Conservation (phyloP, 441 rosid genomes). For the Melianthus villosus region DNA sequence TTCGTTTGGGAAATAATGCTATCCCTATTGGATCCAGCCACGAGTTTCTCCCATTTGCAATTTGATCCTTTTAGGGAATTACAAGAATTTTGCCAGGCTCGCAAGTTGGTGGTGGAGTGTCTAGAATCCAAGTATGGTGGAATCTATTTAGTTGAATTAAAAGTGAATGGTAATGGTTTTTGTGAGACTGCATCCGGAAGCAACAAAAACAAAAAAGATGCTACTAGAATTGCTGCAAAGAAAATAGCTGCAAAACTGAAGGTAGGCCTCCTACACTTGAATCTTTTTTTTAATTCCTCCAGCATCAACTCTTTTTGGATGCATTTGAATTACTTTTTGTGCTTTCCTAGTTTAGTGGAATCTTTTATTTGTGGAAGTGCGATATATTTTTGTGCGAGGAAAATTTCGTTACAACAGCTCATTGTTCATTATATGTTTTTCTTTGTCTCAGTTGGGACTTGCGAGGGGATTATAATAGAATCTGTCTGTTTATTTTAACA, state of each 20-base stretch:
- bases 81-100: slow-evolving; percentile 58
- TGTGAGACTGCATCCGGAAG: slow-evolving; percentile 22
- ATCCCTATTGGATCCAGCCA: slow-evolving; percentile 47
- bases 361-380: too few relatives aligned
- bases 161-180: slow-evolving; percentile 26
- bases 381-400: too few relatives aligned
- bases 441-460: too few relatives aligned
- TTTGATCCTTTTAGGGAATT: slow-evolving; percentile 58
- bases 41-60: slow-evolving; percentile 43
- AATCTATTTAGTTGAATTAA: slow-evolving; percentile 32
- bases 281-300: slow-evolving; percentile 1
- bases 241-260: slow-evolving; percentile 30
- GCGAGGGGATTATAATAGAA: too few relatives aligned
- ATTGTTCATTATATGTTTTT: too few relatives aligned
- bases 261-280: slow-evolving; percentile 27
- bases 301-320: slow-evolving; percentile 5
- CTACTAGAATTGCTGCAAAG: slow-evolving; percentile 45
- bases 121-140: slow-evolving; percentile 24
- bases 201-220: slow-evolving; percentile 46
- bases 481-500: too few relatives aligned
- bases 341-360: neutral
- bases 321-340: neutral
- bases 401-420: too few relatives aligned
- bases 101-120: slow-evolving; percentile 28
- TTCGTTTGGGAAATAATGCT: slow-evolving; percentile 60